Evolutionary conservation across 2,329 filamentous ascomycete species (phyloP), one percentile per base, ranked within the genome.

Genomic region (Aspergillus fischeri): DNA sequence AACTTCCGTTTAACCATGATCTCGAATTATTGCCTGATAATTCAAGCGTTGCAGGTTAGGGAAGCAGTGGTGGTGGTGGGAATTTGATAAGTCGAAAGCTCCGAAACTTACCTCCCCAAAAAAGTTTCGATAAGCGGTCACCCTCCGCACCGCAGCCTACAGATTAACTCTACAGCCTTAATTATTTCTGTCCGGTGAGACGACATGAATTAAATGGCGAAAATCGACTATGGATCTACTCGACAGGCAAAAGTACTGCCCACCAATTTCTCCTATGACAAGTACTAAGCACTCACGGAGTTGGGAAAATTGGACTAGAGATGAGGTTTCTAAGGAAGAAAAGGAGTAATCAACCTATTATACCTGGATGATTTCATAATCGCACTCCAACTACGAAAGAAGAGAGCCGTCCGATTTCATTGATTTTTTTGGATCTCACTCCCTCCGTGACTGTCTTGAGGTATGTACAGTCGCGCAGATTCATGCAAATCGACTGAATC

Each of bases 1-100:
- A 96, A 84, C 79, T 94, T 95, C 74, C 92, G 84, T 78, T 96
- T 96, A 59, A 86, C 90, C 86, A 91, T 94, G 35, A 41, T 61
- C 32, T 27, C 52, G 45, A 45, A 42, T 54, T 42, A 49, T 29
- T 32, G 52, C 53, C 52, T 56, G 52, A 42, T 27, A 51, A 51
- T 27, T 52, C 57, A 47, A 51, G 54, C 27, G 54, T 29, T 51
- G 92, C 87, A 89, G 93, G 93, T 79, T 93, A 92, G 27, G 85
- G 85, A 89, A 75, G 92, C 93, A 1, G 88, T 83, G 55, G 54
- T 60, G 52, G 53, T 44, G 49, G 55, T 58, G 42, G 51, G 47
- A 27, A 29, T 41, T 51, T 55, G 59, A 61, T 58, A 54, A 54
- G n/a, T 48, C 51, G 49, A 58, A 44, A 51, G 48, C 58, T 60